phyloP scores from a whole-genome alignment of 2,329 filamentous ascomycete species.

The Coniochaeta sp. region DNA sequence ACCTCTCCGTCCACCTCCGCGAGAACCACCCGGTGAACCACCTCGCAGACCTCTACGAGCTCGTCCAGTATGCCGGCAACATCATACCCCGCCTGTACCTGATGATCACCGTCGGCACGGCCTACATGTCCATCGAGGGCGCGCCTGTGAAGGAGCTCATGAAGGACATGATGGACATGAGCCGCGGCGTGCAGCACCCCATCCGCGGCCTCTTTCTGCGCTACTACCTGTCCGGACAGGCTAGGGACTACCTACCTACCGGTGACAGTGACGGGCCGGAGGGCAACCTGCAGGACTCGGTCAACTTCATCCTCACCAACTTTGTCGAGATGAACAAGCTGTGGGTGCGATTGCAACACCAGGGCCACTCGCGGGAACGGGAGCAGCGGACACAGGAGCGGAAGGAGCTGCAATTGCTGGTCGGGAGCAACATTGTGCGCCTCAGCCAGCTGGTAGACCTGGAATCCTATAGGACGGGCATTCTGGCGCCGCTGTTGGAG shows the following conservation, averaged over 20 bases:
- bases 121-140: constrained; percentile 98
- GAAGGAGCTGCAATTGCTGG: constrained; percentile 89
- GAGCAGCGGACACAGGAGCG: constrained; percentile 91
- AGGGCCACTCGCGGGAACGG: constrained; percentile 90
- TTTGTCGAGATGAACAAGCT: constrained; percentile 99
- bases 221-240: constrained; percentile 94
- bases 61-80: constrained; percentile 97
- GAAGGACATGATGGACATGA: constrained; percentile 99
- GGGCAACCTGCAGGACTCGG: constrained; percentile 92
- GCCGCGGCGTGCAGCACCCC: constrained; percentile 91
- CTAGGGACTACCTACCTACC: constrained; percentile 77
- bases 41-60: constrained; percentile 93
- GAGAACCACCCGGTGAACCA: constrained; percentile 98
- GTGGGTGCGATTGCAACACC: constrained; percentile 95
- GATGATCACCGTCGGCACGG: constrained; percentile 98
- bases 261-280: constrained; percentile 85
- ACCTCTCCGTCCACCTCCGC: constrained; percentile 91
- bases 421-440: constrained; percentile 92
- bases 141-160: constrained; percentile 99
- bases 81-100: constrained; percentile 94
- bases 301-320: constrained; percentile 96
- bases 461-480: constrained; percentile 86
- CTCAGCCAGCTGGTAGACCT: constrained; percentile 93
- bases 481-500: constrained; percentile 82
- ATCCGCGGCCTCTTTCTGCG: constrained; percentile 90